A percentile compares a stretch with the other conserved stretches of the same genome.
Evolutionary conservation across 2,329 filamentous ascomycete genomes (phyloP).

Genomic region (Phyllosticta citriasiana): DNA sequence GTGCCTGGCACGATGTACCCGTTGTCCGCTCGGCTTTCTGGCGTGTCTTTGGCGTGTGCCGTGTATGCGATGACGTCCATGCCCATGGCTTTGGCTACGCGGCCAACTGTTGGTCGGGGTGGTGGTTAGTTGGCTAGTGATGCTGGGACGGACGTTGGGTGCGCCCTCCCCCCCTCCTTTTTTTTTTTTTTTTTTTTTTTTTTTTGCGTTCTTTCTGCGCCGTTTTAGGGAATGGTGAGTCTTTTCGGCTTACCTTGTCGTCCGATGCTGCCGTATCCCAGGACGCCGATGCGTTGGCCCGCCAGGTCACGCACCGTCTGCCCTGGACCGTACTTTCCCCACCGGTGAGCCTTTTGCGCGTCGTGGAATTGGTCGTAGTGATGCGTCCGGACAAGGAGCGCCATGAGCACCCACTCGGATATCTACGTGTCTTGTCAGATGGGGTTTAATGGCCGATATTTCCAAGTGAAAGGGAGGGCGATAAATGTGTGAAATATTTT

Average conservation of each 20-base stretch:
- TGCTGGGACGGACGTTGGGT: too few species aligned
- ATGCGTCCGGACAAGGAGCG: slow-evolving; percentile 48
- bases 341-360: slow-evolving; percentile 46
- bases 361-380: slow-evolving; percentile 46
- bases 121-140: neutral
- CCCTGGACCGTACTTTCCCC: slow-evolving; percentile 31
- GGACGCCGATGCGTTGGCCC: slow-evolving; percentile 48
- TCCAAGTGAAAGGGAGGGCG: too few species aligned
- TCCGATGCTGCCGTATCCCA: slow-evolving; percentile 55
- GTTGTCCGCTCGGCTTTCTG: slow-evolving; percentile 52
- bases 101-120: slow-evolving; percentile 33
- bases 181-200: too few species aligned
- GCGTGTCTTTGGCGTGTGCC: slow-evolving; percentile 55
- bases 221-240: too few species aligned
- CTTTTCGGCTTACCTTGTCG: slow-evolving; percentile 39
- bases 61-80: slow-evolving; percentile 69
- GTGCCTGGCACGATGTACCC: slow-evolving; percentile 61
- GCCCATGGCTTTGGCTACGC: slow-evolving; percentile 54
- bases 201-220: too few species aligned
- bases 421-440: slow-evolving; percentile 27
- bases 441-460: too few species aligned
- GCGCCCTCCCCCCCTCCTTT: too few species aligned
- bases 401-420: slow-evolving; percentile 57
- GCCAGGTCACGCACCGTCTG: slow-evolving; percentile 43
- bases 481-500: neutral